A percentile compares a stretch with the other conserved stretches of the same genome.
Evolutionary conservation across 352 stramenopile species (phyloP).

Genomic region (Phytopythium ostracodes): DNA sequence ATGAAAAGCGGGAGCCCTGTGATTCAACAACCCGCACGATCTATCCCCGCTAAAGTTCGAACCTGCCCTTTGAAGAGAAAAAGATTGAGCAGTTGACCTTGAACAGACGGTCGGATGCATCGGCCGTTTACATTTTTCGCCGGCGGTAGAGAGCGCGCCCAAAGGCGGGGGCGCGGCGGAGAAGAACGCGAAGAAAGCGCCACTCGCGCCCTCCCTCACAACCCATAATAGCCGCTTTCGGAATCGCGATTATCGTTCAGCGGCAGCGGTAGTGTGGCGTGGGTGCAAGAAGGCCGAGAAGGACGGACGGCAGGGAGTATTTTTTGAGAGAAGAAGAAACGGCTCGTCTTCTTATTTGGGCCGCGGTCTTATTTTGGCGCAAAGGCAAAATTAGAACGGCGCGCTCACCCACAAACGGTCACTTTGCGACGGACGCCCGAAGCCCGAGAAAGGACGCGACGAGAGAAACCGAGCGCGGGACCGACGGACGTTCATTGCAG

Average conservation of each 20-base stretch:
- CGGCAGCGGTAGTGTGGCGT: no score
- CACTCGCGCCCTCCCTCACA: no score
- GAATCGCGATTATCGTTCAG: not conserved
- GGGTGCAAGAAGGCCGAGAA: no score
- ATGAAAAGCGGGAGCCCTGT: no score
- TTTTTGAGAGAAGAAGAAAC: no score
- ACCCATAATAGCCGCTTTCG: not conserved
- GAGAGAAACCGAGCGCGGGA: not conserved
- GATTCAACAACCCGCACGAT: not conserved
- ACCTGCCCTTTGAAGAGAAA: not conserved
- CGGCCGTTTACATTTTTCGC: not conserved
- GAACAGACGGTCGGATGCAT: not conserved
- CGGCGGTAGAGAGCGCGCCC: not conserved
- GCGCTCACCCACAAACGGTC: conserved; percentile 2
- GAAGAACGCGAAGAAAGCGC: not conserved
- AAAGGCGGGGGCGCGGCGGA: not conserved
- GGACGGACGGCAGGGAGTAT: no score
- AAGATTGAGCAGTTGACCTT: not conserved
- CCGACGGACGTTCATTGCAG: not conserved
- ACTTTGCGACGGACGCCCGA: not conserved
- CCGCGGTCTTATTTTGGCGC: not conserved
- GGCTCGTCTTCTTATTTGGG: not conserved
- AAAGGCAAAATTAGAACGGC: not conserved
- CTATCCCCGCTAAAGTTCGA: not conserved
- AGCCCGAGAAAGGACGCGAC: conserved; percentile 1